phyloP scores from a whole-genome alignment of 2,329 filamentous ascomycete genomes.

The Cryphonectria nitschkei region DNA sequence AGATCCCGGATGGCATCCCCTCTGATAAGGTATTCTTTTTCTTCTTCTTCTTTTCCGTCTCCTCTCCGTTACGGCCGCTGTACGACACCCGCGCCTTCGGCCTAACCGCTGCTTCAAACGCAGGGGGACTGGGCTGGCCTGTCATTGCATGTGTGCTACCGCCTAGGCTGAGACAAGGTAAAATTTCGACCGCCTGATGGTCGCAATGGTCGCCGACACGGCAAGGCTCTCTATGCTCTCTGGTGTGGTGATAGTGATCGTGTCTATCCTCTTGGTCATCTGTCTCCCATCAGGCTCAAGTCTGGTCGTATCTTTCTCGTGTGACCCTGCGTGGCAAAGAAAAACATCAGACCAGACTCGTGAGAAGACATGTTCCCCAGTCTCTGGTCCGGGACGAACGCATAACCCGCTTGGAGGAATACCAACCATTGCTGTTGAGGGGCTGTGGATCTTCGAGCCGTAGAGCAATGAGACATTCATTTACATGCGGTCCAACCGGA shows the following conservation, averaged over 20 bases:
- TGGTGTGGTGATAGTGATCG: neutral
- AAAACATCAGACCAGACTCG: neutral
- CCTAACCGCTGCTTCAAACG: neutral
- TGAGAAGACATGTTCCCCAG: neutral
- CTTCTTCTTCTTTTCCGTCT: neutral
- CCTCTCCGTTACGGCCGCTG: neutral
- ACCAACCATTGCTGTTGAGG: neutral
- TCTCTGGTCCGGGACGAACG: neutral
- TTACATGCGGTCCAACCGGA: neutral
- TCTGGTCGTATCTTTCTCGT: neutral
- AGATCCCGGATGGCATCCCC: neutral
- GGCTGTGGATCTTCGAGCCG: neutral
- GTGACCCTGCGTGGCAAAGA: neutral
- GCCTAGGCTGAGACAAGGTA: conserved; percentile 6
- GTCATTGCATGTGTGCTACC: neutral
- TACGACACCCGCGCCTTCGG: neutral
- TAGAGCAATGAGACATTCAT: neutral
- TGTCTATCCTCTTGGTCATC: neutral
- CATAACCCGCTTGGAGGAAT: neutral
- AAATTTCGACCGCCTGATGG: conserved; percentile 1
- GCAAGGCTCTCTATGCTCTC: neutral
- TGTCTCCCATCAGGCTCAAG: neutral
- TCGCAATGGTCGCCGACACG: conserved; percentile 17
- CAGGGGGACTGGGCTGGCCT: neutral
- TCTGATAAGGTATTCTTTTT: neutral